Percentiles rank a stretch among this genome's conserved stretches.
phyloP scores from a whole-genome alignment of 2,329 filamentous ascomycete species.

The Cercospora sp. region DNA sequence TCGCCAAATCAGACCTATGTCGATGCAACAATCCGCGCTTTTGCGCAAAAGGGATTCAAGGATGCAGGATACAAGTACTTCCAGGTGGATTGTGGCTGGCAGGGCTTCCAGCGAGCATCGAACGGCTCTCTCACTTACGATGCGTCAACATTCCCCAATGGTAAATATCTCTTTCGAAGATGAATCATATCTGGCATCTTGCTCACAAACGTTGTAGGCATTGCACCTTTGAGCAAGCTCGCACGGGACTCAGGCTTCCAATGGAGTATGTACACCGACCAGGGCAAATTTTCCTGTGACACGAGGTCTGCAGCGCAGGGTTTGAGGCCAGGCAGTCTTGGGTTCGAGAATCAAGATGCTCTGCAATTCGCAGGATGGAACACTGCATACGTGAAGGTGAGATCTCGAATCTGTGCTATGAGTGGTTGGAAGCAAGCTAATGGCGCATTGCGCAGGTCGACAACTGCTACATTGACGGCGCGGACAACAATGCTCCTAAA shows the following conservation, averaged over 20 bases:
- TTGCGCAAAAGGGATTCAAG: constrained; percentile 22
- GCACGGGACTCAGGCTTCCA: constrained; percentile 52
- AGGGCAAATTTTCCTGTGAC: constrained; percentile 33
- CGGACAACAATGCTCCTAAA: constrained; percentile 33
- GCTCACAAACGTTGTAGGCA: constrained; percentile 17
- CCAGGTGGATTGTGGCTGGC: constrained; percentile 63
- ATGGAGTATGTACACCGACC: constrained; percentile 56
- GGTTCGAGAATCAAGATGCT: constrained; percentile 33
- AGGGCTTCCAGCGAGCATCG: constrained; percentile 39
- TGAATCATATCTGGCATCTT: too few species aligned
- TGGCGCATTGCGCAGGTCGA: constrained; percentile 27
- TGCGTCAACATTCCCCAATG: constrained; percentile 52
- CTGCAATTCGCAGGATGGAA: constrained; percentile 34
- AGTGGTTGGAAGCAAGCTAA: not conserved
- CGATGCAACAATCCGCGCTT: constrained; percentile 24
- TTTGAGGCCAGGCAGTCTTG: constrained; percentile 26
- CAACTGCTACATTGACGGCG: constrained; percentile 35
- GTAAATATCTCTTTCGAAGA: constrained; percentile 20
- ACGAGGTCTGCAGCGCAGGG: constrained; percentile 19
- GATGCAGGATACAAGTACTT: constrained; percentile 55
- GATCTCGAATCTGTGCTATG: not conserved
- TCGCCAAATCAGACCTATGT: constrained; percentile 28
- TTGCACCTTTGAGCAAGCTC: constrained; percentile 52
- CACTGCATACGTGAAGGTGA: constrained; percentile 32
- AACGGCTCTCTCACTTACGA: constrained; percentile 55